phyloP scores from a whole-genome alignment of 2,329 filamentous ascomycete genomes.

The Colletotrichum karsti region DNA sequence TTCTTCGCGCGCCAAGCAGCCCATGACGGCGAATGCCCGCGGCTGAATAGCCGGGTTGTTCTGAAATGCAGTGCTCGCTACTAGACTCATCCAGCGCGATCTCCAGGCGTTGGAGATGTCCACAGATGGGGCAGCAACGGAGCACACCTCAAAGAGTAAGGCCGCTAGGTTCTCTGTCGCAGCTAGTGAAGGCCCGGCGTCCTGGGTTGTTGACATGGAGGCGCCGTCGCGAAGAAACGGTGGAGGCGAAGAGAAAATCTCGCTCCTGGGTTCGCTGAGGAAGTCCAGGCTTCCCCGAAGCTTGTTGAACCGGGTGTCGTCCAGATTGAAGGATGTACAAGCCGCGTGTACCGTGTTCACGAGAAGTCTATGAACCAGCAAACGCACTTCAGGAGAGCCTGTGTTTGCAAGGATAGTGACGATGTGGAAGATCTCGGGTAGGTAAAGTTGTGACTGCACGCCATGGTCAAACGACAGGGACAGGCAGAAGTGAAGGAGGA shows the following conservation, averaged over 20 bases:
- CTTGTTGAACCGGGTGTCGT: slow-evolving; percentile 66
- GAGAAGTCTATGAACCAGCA: slow-evolving; percentile 69
- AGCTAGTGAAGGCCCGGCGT: slow-evolving; percentile 58
- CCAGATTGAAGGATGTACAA: slow-evolving; percentile 71
- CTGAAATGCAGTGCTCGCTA: slow-evolving; percentile 77
- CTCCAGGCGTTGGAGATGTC: slow-evolving; percentile 76
- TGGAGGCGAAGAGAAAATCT: slow-evolving; percentile 62
- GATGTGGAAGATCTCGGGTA: slow-evolving; percentile 76
- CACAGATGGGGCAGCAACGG: slow-evolving; percentile 68
- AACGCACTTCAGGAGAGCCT: slow-evolving; percentile 63
- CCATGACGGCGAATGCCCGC: slow-evolving; percentile 76
- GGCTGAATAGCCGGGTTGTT: slow-evolving; percentile 78
- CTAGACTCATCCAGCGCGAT: slow-evolving; percentile 77
- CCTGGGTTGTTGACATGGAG: slow-evolving; percentile 63
- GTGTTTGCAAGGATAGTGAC: slow-evolving; percentile 77
- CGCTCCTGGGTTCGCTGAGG: slow-evolving; percentile 66
- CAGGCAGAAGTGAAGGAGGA: slow-evolving; percentile 72
- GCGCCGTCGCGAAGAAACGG: slow-evolving; percentile 58
- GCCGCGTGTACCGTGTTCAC: slow-evolving; percentile 75
- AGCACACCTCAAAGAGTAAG: slow-evolving; percentile 70
- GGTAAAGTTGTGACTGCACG: slow-evolving; percentile 72
- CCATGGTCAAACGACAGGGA: slow-evolving; percentile 74
- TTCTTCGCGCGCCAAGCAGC: slow-evolving; percentile 74
- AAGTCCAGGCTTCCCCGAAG: slow-evolving; percentile 64
- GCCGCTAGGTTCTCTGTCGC: slow-evolving; percentile 70